Conservation (phyloP, 352 stramenopile species). For the Phytophthora tentaculata region DNA sequence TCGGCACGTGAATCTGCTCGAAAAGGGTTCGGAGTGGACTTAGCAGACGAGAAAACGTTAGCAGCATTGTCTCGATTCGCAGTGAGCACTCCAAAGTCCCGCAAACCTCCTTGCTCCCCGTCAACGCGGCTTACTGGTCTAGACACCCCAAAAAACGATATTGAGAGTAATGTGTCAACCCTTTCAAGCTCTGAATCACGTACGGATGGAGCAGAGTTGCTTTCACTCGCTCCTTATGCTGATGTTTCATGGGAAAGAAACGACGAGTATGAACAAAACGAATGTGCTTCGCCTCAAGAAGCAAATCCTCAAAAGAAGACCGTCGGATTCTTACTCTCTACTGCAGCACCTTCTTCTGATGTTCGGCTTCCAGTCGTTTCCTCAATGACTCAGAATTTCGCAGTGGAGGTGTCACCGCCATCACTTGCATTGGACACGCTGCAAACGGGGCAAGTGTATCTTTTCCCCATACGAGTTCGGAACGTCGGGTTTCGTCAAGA, state of each 20-base stretch:
- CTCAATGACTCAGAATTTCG: slow-evolving; percentile 38
- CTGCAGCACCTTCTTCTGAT: slow-evolving; percentile 26
- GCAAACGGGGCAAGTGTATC: slow-evolving; percentile 56
- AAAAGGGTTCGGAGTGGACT: slow-evolving; percentile 54
- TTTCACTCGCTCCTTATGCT: slow-evolving; percentile 34
- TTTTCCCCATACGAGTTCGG: slow-evolving; percentile 69
- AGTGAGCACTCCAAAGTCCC: slow-evolving; percentile 43
- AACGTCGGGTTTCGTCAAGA: slow-evolving; percentile 75
- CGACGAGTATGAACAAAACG: slow-evolving; percentile 6
- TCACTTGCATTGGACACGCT: slow-evolving; percentile 48
- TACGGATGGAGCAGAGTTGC: slow-evolving; percentile 35
- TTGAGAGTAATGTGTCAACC: slow-evolving; percentile 16
- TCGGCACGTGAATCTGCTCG: slow-evolving; percentile 47
- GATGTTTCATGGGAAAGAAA: slow-evolving; percentile 35
- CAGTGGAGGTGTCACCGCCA: slow-evolving; percentile 65
- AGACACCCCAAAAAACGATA: neutral
- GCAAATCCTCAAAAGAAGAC: slow-evolving; percentile 13
- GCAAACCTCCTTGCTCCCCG: slow-evolving; percentile 39
- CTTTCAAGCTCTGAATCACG: slow-evolving; percentile 8
- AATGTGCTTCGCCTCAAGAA: neutral
- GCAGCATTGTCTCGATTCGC: slow-evolving; percentile 49
- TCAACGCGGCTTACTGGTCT: slow-evolving; percentile 13
- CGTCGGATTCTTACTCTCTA: neutral
- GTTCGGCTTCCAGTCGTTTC: slow-evolving; percentile 25
- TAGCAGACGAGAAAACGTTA: slow-evolving; percentile 57